These are phyloP conservation scores for Chytriomyces hyalinus DNA, from an alignment of 192 early-diverging fungal genomes.

Conservation along the genomic window DNA sequence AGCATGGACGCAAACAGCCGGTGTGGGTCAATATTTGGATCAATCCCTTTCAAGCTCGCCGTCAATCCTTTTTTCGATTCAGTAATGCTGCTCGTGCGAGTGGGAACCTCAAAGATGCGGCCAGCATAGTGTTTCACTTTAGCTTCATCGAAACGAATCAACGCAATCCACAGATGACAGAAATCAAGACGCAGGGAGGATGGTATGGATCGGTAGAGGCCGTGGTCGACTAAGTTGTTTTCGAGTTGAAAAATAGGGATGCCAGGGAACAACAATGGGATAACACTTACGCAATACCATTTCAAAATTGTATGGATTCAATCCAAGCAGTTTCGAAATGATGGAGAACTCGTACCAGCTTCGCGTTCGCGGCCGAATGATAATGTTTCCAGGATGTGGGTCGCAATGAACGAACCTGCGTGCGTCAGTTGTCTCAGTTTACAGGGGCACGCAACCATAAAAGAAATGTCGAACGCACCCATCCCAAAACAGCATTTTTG, in stretches of 20 bases:
- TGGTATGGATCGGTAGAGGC: constrained; percentile 81
- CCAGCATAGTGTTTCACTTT: constrained; percentile 72
- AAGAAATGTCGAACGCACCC: constrained; percentile 43
- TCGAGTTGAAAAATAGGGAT: not conserved
- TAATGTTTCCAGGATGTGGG: constrained; percentile 89
- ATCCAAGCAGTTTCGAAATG: constrained; percentile 18
- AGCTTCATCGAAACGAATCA: constrained; percentile 77
- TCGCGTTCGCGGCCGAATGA: constrained; percentile 44
- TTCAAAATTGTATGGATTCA: constrained; percentile 73
- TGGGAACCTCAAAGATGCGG: constrained; percentile 52
- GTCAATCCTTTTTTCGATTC: not conserved
- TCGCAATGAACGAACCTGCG: constrained; percentile 76
- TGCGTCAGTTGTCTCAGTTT: not conserved
- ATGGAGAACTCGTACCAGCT: constrained; percentile 37
- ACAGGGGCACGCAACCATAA: constrained; percentile 27
- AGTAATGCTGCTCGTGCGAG: not conserved
- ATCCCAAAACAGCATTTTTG: constrained; percentile 89
- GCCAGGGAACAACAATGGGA: too few species aligned
- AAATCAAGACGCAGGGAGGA: constrained; percentile 79
- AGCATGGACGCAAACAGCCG: constrained; percentile 85
- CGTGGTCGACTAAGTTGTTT: constrained; percentile 64
- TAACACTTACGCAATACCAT: constrained; percentile 63
- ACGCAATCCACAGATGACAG: constrained; percentile 84
- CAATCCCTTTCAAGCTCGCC: not conserved
- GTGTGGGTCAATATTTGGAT: constrained; percentile 71